Base-by-base conservation (phyloP, 2,329 filamentous ascomycete species). In the Celoporthe dispersa region DNA sequence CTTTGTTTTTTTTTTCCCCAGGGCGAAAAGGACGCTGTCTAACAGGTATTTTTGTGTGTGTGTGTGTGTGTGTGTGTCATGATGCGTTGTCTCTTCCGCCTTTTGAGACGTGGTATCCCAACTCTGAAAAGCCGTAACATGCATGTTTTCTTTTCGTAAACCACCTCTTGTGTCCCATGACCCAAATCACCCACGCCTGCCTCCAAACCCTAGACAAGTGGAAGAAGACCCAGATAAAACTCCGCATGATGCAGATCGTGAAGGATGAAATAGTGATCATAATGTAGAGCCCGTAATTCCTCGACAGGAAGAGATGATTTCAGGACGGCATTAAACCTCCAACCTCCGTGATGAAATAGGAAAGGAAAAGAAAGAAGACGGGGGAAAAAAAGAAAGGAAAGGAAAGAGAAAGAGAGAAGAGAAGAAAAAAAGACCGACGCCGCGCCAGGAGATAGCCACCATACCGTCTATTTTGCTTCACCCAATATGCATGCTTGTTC, bases 391-490 rank as follows among this genome's bases (percentile, higher is more conserved):
- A 37, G 35, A 11, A 33, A 60, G 12, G 4, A 5, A 39, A n/a
- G 25, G 9, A 28, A 19, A 6, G 19, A n/a, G 39, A 22, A 62
- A 25, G 1, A 12, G 28, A 6, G 16, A 57, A 4, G 3, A 35
- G 8, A 8, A 11, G 25, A 22, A 35, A 35, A 8, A 11, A 16
- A 22, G 28, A 55, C 41, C 48, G 68, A 71, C 70, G 70, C 70
- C 70, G 64, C 51, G 64, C 64, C 64, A 51, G 48, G 53, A 57
- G 65, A 63, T 35, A 39, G 41, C 48, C 41, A 48, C 60, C 44
- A 37, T 39, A 57, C 48, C 63, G 31, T 71, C 64, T 71, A 71
- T 71, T 64, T 71, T 71, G 59, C 65, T 64, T 59, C 62, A 55
- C 63, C 67, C 51, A 41, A 33, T 60, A 66, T 69, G 70, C 64